These are phyloP conservation scores for Exsudoporus frostii DNA, from an alignment of 768 basidiomycete genomes.

Conservation along the genomic window DNA sequence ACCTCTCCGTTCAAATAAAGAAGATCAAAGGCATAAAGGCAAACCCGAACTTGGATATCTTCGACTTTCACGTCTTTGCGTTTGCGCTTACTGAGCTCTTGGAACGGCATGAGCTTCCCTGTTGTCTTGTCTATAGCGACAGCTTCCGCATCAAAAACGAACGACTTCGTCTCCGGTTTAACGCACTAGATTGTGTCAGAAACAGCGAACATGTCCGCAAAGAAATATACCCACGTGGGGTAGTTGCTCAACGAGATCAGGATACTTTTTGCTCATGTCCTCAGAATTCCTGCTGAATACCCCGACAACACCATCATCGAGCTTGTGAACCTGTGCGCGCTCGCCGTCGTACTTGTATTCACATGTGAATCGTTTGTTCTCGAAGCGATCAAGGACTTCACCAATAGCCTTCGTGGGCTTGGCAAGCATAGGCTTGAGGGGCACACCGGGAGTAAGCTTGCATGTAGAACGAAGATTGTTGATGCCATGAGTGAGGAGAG, in stretches of 20 bases:
- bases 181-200: slow-evolving; percentile 59
- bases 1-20: slow-evolving; percentile 98
- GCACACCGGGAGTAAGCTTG: slow-evolving; percentile 93
- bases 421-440: slow-evolving; percentile 97
- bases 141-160: slow-evolving; percentile 95
- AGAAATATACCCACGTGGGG: slow-evolving; percentile 56
- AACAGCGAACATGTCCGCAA: background rate
- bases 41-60: slow-evolving; percentile 95
- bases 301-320: slow-evolving; percentile 78
- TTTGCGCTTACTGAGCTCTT: slow-evolving; percentile 91
- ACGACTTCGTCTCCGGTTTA: slow-evolving; percentile 77
- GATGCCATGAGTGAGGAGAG: slow-evolving; percentile 77
- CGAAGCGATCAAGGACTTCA: slow-evolving; percentile 95
- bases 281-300: slow-evolving; percentile 98
- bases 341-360: slow-evolving; percentile 99
- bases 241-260: slow-evolving; percentile 93
- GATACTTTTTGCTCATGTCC: slow-evolving; percentile 99
- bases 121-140: slow-evolving; percentile 89
- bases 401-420: slow-evolving; percentile 99
- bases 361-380: slow-evolving; percentile 93
- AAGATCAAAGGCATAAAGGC: slow-evolving; percentile 94
- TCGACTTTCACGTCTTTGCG: slow-evolving; percentile 98
- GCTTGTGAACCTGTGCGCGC: slow-evolving; percentile 89
- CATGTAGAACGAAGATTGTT: slow-evolving; percentile 67
- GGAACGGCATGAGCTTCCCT: slow-evolving; percentile 92